Percentiles rank a stretch among this genome's conserved stretches.
phyloP scores from a whole-genome alignment of 495 filamentous ascomycete species.

The Xylaria scruposa region DNA sequence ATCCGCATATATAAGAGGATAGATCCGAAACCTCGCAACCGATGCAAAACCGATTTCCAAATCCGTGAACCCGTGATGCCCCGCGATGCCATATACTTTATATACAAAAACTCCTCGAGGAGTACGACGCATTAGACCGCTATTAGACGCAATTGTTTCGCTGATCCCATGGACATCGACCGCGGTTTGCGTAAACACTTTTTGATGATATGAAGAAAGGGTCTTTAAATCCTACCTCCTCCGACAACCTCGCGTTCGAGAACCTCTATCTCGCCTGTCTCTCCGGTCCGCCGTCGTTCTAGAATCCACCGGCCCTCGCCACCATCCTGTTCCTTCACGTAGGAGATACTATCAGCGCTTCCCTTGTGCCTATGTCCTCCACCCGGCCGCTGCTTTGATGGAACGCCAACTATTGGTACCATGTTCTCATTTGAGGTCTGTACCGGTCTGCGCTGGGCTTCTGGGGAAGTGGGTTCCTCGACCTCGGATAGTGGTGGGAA shows the following conservation, averaged over 20 bases:
- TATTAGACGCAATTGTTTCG: neutral
- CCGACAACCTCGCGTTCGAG: slow-evolving; percentile 45
- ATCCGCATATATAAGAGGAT: neutral
- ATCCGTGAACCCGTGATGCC: neutral
- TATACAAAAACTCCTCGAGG: slow-evolving; percentile 6
- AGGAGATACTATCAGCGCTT: slow-evolving; percentile 65
- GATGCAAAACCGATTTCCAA: slow-evolving; percentile 19
- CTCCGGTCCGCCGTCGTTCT: slow-evolving; percentile 60
- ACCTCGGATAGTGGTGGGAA: slow-evolving; percentile 51
- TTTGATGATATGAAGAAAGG: neutral
- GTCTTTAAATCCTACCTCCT: slow-evolving; percentile 40
- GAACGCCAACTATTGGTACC: slow-evolving; percentile 28
- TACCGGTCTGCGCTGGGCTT: slow-evolving; percentile 20
- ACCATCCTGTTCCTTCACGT: slow-evolving; percentile 56
- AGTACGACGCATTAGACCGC: too few relatives aligned
- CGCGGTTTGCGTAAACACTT: neutral
- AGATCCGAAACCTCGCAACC: slow-evolving; percentile 3
- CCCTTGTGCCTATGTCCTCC: slow-evolving; percentile 54
- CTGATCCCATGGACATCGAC: neutral
- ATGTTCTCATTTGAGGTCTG: slow-evolving; percentile 27
- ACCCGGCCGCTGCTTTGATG: slow-evolving; percentile 38
- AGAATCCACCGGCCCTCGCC: slow-evolving; percentile 62
- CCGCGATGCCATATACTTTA: slow-evolving; percentile 2
- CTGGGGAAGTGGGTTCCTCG: slow-evolving; percentile 39
- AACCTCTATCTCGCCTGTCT: slow-evolving; percentile 60